These are phyloP conservation scores for Boletus pseudo-olivaceus DNA, from an alignment of 768 basidiomycete species.

Conservation along the genomic window DNA sequence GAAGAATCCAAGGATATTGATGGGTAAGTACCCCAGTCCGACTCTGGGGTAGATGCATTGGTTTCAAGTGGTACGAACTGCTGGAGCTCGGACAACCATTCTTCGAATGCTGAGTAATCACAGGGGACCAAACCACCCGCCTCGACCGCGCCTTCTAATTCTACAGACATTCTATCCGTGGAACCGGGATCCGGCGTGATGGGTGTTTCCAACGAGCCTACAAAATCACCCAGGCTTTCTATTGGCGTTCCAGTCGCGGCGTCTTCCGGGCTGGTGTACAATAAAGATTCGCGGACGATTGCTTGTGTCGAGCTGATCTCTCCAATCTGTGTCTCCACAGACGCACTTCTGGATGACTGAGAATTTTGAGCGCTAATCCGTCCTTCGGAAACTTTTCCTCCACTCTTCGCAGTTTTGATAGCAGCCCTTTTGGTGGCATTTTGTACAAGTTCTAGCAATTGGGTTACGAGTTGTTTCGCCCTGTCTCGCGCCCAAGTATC, in stretches of 20 bases:
- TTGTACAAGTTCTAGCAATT: slow-evolving; percentile 60
- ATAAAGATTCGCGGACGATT: not conserved
- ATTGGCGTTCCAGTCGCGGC: not conserved
- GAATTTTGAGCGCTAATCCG: slow-evolving; percentile 34
- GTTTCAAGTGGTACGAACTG: slow-evolving; percentile 35
- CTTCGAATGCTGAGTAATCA: slow-evolving; percentile 44
- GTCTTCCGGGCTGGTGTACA: not conserved
- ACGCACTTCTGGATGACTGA: slow-evolving; percentile 30
- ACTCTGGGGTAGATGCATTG: slow-evolving; percentile 6
- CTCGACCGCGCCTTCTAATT: slow-evolving; percentile 9
- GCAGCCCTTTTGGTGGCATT: slow-evolving; percentile 60
- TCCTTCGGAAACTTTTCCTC: not conserved
- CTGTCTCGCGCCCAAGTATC: slow-evolving; percentile 64
- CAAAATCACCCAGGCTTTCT: slow-evolving; percentile 34
- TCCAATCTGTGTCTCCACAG: slow-evolving; percentile 13
- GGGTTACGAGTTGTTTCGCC: slow-evolving; percentile 55
- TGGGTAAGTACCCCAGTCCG: slow-evolving; percentile 2
- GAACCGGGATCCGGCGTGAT: slow-evolving; percentile 1
- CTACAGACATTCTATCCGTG: slow-evolving; percentile 9
- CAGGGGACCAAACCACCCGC: slow-evolving; percentile 12
- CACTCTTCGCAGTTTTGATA: slow-evolving; percentile 36
- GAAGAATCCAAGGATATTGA: slow-evolving; percentile 1
- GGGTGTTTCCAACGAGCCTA: slow-evolving; percentile 36
- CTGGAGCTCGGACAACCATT: slow-evolving; percentile 51
- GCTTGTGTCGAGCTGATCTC: not conserved